Conservation (phyloP, 345 rosid species). For the Firmiana major region DNA sequence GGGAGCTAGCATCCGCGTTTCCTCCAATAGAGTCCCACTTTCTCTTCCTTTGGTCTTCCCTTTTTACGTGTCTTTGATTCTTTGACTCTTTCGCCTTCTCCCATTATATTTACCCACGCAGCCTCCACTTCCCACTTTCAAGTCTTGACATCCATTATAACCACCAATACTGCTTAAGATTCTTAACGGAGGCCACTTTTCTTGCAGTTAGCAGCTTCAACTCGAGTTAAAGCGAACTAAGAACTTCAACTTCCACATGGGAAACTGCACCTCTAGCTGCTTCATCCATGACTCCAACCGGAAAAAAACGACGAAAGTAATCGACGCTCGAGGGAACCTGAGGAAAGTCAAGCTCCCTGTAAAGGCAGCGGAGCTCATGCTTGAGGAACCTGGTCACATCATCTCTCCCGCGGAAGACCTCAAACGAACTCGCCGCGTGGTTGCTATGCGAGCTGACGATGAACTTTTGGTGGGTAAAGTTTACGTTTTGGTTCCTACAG, state of each 20-base stretch:
- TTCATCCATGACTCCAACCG: not conserved
- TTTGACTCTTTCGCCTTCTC: not conserved
- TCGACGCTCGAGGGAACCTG: conserved; percentile 28
- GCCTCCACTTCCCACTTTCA: not conserved
- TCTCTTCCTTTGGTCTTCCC: not conserved
- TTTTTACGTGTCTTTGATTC: conserved; percentile 16
- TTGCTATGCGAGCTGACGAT: conserved; percentile 40
- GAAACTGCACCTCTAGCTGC: conserved; percentile 29
- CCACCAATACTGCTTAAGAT: not conserved
- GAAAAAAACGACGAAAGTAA: conserved; percentile 22
- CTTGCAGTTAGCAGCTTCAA: not conserved
- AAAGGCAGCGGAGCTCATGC: conserved; percentile 49
- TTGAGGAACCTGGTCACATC: conserved; percentile 44
- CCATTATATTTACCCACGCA: not conserved
- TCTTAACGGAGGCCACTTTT: not conserved
- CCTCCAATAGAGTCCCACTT: not conserved
- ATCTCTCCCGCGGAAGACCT: conserved; percentile 27
- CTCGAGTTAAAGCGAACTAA: not conserved
- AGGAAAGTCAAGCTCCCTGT: conserved; percentile 24
- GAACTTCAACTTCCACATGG: conserved; percentile 21
- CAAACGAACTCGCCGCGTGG: conserved; percentile 17
- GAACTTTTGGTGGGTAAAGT: conserved; percentile 33
- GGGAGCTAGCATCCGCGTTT: conserved; percentile 10
- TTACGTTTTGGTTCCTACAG: conserved; percentile 27
- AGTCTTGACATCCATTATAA: not conserved